Conservation (phyloP, 2,329 filamentous ascomycete species). For the Colletotrichum magnum region DNA sequence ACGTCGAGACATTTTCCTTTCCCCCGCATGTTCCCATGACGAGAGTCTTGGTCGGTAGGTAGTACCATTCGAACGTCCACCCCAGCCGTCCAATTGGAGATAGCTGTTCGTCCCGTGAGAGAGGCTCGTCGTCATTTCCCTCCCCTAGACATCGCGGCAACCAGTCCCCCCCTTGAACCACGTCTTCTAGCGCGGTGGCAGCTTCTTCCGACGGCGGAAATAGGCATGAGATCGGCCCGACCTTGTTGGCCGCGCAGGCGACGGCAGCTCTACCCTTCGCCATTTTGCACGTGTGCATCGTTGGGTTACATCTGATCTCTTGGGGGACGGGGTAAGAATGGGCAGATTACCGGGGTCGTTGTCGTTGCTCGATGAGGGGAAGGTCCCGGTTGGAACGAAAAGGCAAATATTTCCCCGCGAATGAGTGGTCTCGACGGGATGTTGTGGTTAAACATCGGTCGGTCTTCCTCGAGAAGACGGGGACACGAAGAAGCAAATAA, state of each 20-base stretch:
- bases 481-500: no score
- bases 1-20: background rate
- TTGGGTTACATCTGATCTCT: slow-evolving; percentile 35
- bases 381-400: background rate
- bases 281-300: slow-evolving; percentile 22
- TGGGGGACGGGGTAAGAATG: slow-evolving; percentile 24
- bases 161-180: no score
- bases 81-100: slow-evolving; percentile 5
- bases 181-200: background rate
- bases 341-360: background rate
- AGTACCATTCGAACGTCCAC: slow-evolving; percentile 19
- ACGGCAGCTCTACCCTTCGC: no score
- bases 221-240: slow-evolving; percentile 13
- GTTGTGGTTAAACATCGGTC: slow-evolving; percentile 13
- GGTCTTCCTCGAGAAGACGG: background rate
- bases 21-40: background rate
- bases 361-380: slow-evolving; percentile 19
- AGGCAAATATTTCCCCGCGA: slow-evolving; percentile 16
- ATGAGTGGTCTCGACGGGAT: slow-evolving; percentile 5
- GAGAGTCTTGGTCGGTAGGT: slow-evolving; percentile 1
- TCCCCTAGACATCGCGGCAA: background rate
- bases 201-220: slow-evolving; percentile 23
- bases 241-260: background rate
- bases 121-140: background rate
- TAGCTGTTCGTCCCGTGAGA: background rate